phyloP scores from a whole-genome alignment of 2,329 filamentous ascomycete species.

The Didymella pinodella region DNA sequence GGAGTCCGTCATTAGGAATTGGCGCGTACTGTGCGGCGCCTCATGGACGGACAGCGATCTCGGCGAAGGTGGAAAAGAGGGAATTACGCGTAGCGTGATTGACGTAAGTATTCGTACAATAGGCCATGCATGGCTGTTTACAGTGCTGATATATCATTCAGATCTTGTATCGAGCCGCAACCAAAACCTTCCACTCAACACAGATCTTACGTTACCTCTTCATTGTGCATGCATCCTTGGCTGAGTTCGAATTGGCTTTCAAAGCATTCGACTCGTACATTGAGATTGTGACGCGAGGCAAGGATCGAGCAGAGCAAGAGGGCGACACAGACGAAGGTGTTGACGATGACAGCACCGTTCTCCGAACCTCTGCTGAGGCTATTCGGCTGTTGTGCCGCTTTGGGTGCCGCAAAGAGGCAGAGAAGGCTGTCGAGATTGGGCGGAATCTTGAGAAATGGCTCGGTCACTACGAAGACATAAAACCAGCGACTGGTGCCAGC shows the following conservation, averaged over 20 bases:
- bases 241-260: constrained; percentile 90
- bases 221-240: constrained; percentile 82
- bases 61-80: constrained; percentile 79
- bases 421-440: constrained; percentile 78
- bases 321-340: constrained; percentile 73
- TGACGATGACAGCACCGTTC: constrained; percentile 78
- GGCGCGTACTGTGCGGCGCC: constrained; percentile 80
- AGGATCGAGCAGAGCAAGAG: constrained; percentile 79
- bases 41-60: constrained; percentile 83
- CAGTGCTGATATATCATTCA: constrained; percentile 48
- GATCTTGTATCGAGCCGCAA: constrained; percentile 87
- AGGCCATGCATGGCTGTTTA: background rate
- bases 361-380: constrained; percentile 81
- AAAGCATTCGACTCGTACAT: constrained; percentile 92
- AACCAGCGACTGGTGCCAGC: constrained; percentile 35
- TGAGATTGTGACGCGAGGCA: constrained; percentile 84
- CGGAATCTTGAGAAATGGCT: constrained; percentile 78
- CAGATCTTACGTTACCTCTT: constrained; percentile 86
- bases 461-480: constrained; percentile 58
- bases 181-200: constrained; percentile 95
- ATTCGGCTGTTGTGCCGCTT: constrained; percentile 84
- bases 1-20: constrained; percentile 81
- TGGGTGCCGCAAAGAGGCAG: constrained; percentile 75
- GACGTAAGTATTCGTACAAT: constrained; percentile 57
- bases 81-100: constrained; percentile 76